A percentile compares a stretch with the other conserved stretches of the same genome.
phyloP scores from a whole-genome alignment of 2,329 filamentous ascomycete species.

The Ophiocordyceps sinensis region DNA sequence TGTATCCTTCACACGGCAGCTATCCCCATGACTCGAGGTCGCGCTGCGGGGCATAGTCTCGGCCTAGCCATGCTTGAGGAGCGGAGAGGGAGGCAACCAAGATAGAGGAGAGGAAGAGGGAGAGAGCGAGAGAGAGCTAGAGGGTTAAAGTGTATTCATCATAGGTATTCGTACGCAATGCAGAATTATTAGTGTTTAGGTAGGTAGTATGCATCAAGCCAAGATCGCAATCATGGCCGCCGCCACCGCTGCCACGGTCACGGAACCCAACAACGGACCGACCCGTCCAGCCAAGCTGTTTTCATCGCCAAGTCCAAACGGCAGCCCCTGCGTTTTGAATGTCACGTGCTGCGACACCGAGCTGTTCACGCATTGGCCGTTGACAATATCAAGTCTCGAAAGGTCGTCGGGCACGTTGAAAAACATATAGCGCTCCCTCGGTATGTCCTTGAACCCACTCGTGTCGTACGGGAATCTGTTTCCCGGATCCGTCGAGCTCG shows the following conservation, averaged over 20 bases:
- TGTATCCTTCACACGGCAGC: too few species aligned
- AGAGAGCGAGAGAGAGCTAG: too few species aligned
- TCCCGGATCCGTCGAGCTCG: constrained; percentile 48
- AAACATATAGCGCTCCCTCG: constrained; percentile 63
- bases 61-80: too few species aligned
- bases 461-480: constrained; percentile 68
- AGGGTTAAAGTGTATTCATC: too few species aligned
- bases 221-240: constrained; percentile 1
- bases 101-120: too few species aligned
- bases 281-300: constrained; percentile 15
- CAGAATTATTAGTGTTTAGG: too few species aligned
- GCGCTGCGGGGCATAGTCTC: too few species aligned
- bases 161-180: too few species aligned
- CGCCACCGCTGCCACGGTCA: constrained; percentile 7
- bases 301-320: constrained; percentile 24
- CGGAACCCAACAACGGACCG: constrained; percentile 8
- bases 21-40: too few species aligned
- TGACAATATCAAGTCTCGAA: constrained; percentile 46
- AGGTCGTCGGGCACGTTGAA: constrained; percentile 61
- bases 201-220: background rate
- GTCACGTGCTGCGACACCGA: constrained; percentile 56
- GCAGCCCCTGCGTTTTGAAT: constrained; percentile 48
- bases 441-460: constrained; percentile 50
- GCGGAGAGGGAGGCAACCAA: too few species aligned
- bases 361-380: constrained; percentile 53